Evolutionary conservation across 768 basidiomycete genomes (phyloP), one percentile per base, ranked within the genome.

Genomic region (Leccinum barrowsii): DNA sequence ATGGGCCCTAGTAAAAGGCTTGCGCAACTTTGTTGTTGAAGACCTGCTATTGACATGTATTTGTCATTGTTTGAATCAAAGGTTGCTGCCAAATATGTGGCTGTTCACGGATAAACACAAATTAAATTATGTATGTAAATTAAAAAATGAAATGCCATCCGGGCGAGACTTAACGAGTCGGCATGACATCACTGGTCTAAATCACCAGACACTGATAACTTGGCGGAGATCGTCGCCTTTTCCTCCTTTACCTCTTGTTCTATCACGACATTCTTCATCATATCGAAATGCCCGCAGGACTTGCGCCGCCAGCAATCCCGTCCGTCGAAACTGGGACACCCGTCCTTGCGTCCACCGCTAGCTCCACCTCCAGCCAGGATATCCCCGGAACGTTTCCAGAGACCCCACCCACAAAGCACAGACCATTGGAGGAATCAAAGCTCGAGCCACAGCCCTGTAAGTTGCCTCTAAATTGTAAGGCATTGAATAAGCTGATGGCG

Each of bases 121-220:
- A 42, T n/a, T n/a, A 42, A 42, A 42, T 44, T 44, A 44, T 19
- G n/a, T 42, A 42, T n/a, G 19, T 19, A 44, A 42, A 42, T 42
- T 19, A 42, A 19, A 19, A 22, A 54, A 50, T n/a, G 19, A 37
- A 59, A 51, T 50, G 53, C 24, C 42, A 57, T 4, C 37, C 13
- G 67, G 66, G 67, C 67, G 59, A 13, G 0, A 44, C 22, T 32
- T 52, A 49, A 30, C 17, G 7, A 24, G 6, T 50, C 66, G 66
- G 63, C 63, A 69, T 69, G 67, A 69, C 67, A 70, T 69, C 67
- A 69, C 42, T 55, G 48, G 63, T 54, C 32, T 32, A 48, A 13
- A 15, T 40, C 37, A 11, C 52, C 42, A 59, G 49, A 55, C 22
- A n/a, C 34, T 12, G 7, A 15, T 26, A 22, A 56, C 34, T 59